Base-by-base conservation (phyloP, 768 basidiomycete genomes). In the Sporobolomyces roseus region DNA sequence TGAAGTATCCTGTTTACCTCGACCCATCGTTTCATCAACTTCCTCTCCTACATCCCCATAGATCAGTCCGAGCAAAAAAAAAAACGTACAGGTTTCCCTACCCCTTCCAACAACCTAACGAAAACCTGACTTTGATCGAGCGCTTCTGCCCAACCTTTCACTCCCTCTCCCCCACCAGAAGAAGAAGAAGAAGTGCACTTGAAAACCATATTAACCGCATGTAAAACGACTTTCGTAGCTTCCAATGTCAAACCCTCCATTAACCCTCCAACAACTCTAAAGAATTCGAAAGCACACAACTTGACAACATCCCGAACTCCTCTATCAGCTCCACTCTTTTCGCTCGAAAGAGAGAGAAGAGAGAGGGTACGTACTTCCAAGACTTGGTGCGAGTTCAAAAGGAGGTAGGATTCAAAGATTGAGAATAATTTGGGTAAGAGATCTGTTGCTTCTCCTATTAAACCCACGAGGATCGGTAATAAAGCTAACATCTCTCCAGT, bases 71-170 rank as follows among this genome's bases (percentile, higher is more conserved):
- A 41, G 27, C 8, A 21, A 29, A 9, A 23, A 33, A 16, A 2
- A 9, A 2, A 5, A 43, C 66, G 33, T 21, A 61, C 59, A 12
- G 50, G 46, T 48, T 61, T 61, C 14, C 74, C 79, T 17, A 91
- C 78, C 6, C 82, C 82, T 63, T 83, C 83, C 29, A 91, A 74
- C 21, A 90, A 72, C 45, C 82, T 80, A 23, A 83, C 79, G 75
- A 93, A 91, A 83, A 16, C 88, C 88, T 1, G 88, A 88, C n/a
- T n/a, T 3, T 79, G 78, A 74, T 92, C 88, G 77, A 93, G 78
- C 4, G 88, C 78, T 74, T 85, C 85, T 0, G 85, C 89, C 89
- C 90, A 93, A 4, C 84, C 9, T 41, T 41, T 9, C 9, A 9
- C 9, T 17, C 10, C 9, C 17, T 41, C 38, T 9, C 17, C 17